Conservation (phyloP, 305 asterid genomes). For the Fraxinus nigra region DNA sequence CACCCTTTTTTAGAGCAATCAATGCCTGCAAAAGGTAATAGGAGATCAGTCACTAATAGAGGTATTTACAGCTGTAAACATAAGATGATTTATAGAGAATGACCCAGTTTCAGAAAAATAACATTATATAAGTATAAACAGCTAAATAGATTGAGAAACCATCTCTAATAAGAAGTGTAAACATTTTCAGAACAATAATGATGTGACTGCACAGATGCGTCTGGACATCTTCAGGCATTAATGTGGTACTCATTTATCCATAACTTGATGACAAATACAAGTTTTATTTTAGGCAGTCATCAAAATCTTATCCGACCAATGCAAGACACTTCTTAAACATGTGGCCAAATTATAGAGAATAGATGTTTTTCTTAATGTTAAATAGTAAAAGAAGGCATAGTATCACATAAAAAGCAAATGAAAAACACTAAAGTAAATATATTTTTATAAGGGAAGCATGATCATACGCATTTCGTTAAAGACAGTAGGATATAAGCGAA, state of each 20-base stretch:
- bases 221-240: not conserved
- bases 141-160: conserved; percentile 5
- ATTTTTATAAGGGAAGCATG: not conserved
- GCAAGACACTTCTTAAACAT: conserved; percentile 5
- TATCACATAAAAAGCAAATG: conserved; percentile 5
- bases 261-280: conserved; percentile 1
- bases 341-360: not conserved
- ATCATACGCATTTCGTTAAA: not conserved
- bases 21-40: conserved; percentile 57
- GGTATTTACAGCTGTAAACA: conserved; percentile 4
- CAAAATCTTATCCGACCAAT: not conserved
- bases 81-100: not conserved
- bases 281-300: not conserved
- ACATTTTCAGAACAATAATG: conserved; percentile 5
- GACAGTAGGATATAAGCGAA: not conserved
- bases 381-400: not conserved
- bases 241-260: conserved; percentile 14
- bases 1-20: conserved; percentile 87
- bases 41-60: conserved; percentile 14
- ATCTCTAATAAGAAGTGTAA: conserved; percentile 9
- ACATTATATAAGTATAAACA: not conserved
- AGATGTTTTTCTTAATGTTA: not conserved
- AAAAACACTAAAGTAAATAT: not conserved
- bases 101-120: not conserved
- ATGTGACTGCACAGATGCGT: not conserved